These are phyloP conservation scores for Planoprotostelium fungivorum DNA, from an alignment of 78 protist species.

Conservation along the genomic window DNA sequence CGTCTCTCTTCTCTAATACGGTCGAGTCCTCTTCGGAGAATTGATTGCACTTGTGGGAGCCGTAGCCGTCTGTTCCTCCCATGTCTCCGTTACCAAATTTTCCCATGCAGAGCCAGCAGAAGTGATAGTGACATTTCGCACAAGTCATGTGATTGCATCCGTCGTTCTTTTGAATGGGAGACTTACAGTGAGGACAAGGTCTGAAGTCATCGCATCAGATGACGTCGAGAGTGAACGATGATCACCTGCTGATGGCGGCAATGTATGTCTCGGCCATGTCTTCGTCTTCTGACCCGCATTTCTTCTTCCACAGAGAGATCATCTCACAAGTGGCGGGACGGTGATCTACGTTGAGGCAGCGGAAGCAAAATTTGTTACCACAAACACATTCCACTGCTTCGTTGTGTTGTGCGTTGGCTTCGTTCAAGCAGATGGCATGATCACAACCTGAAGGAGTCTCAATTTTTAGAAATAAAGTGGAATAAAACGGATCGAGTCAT, in stretches of 20 bases:
- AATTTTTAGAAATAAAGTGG: too few species aligned
- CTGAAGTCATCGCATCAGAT: background rate
- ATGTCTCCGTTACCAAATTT: constrained; percentile 4
- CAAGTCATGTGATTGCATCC: constrained; percentile 11
- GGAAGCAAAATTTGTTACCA: background rate
- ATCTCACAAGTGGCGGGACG: constrained; percentile 5
- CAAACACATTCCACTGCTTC: background rate
- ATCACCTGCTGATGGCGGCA: background rate
- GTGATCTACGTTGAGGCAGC: background rate
- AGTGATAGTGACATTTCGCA: background rate
- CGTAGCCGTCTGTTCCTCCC: constrained; percentile 5
- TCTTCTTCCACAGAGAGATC: background rate
- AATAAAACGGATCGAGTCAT: background rate
- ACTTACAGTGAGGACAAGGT: constrained; percentile 5
- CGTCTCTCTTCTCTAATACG: background rate
- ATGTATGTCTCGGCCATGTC: background rate
- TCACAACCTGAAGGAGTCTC: background rate
- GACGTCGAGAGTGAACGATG: background rate
- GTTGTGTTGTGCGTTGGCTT: background rate
- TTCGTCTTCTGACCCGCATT: background rate
- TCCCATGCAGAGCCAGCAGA: constrained; percentile 2
- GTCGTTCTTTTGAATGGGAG: background rate
- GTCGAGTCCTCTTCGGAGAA: background rate
- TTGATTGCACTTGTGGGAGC: background rate
- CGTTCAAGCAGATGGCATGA: constrained; percentile 3